These are phyloP conservation scores for Heliamphora exappendiculata DNA, from an alignment of 148 eudicot genomes.

Conservation along the genomic window DNA sequence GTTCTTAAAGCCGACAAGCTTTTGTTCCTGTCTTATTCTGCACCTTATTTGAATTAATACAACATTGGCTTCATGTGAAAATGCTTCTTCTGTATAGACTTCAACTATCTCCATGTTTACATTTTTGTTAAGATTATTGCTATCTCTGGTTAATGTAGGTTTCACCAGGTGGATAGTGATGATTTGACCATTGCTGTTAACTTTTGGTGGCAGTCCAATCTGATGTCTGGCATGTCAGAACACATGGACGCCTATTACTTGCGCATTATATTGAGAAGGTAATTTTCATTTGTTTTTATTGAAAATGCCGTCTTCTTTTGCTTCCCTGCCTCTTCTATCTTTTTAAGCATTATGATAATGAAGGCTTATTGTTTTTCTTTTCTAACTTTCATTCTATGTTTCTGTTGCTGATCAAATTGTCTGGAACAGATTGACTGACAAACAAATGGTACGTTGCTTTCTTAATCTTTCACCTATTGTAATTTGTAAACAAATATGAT, in stretches of 20 bases:
- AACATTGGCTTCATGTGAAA: background rate
- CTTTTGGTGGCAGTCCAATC: conserved; percentile 85
- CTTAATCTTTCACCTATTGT: background rate
- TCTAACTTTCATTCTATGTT: conserved; percentile 15
- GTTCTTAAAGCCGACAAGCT: background rate
- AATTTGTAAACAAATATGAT: too few species aligned
- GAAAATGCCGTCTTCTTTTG: background rate
- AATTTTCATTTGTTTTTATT: conserved; percentile 9
- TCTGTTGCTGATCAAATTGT: conserved; percentile 17
- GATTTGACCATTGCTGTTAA: conserved; percentile 81
- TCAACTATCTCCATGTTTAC: background rate
- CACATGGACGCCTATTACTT: conserved; percentile 96
- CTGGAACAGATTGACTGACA: conserved; percentile 67
- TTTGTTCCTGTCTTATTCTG: background rate
- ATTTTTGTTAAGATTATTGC: background rate
- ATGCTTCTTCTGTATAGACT: background rate
- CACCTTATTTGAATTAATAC: background rate
- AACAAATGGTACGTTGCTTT: conserved; percentile 68
- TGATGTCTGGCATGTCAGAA: conserved; percentile 59
- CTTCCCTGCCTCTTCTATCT: background rate
- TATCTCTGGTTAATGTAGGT: conserved; percentile 40
- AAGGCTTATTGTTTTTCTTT: conserved; percentile 17
- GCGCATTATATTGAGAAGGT: conserved; percentile 83
- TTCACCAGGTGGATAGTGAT: conserved; percentile 94
- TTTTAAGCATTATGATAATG: background rate